phyloP scores from a whole-genome alignment of 768 basidiomycete species.

The Lentinula lateritia region DNA sequence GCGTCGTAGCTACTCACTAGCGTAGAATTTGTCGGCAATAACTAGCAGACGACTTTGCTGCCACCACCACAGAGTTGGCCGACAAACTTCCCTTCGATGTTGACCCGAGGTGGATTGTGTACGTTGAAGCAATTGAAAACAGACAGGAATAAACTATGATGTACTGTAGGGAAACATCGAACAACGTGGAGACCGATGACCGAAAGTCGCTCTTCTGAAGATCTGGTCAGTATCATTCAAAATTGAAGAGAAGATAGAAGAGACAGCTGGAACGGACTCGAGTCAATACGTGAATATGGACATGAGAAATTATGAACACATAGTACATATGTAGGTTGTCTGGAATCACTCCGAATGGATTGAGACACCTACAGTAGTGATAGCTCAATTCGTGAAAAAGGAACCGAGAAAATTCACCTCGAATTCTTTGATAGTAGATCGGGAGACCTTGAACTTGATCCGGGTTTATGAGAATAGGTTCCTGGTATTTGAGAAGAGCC shows the following conservation, averaged over 20 bases:
- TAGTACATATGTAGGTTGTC: no score
- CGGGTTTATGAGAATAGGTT: no score
- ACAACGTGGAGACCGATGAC: neutral
- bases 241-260: neutral
- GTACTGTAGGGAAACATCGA: no score
- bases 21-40: neutral
- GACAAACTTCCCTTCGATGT: neutral
- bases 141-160: neutral
- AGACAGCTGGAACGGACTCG: no score
- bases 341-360: no score
- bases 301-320: no score
- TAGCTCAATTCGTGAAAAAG: neutral
- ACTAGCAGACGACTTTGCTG: neutral
- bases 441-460: neutral
- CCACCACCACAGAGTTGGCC: neutral
- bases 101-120: neutral
- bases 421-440: no score
- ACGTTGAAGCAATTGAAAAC: neutral
- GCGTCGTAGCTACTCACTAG: neutral
- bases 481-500: neutral
- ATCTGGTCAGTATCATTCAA: neutral
- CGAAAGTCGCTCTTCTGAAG: neutral
- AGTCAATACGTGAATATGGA: no score
- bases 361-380: neutral
- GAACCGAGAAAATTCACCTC: neutral